These are phyloP conservation scores for Cymbopogon citratus DNA, from an alignment of 176 grass and related monocot species.

Conservation along the genomic window DNA sequence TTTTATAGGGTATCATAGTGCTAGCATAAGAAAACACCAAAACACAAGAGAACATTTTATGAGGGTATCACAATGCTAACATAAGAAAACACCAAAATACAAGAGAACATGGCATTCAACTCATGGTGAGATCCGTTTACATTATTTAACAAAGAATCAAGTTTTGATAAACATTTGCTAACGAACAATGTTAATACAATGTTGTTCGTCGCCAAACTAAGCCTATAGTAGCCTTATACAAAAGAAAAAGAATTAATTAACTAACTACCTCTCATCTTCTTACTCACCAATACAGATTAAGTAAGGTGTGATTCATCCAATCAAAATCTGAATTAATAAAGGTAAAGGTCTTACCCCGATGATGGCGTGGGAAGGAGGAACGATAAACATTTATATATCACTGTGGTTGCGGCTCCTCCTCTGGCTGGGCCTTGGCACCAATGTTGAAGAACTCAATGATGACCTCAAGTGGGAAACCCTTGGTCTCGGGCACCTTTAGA, in stretches of 20 bases:
- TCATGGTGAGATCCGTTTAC: neutral
- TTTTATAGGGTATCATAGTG: neutral
- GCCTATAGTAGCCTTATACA: neutral
- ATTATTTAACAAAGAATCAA: neutral
- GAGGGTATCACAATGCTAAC: too few species aligned
- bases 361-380: neutral
- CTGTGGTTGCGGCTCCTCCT: neutral
- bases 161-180: neutral
- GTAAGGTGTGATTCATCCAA: neutral
- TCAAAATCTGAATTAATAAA: neutral
- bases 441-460: constrained; percentile 87
- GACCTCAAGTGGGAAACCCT: constrained; percentile 76
- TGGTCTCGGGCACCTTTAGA: constrained; percentile 80
- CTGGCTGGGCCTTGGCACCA: constrained; percentile 24
- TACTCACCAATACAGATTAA: neutral
- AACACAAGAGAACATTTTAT: neutral
- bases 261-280: neutral
- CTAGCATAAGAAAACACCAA: too few species aligned
- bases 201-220: neutral
- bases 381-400: neutral
- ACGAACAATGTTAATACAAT: neutral
- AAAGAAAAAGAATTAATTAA: neutral
- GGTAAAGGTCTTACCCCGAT: neutral
- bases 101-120: neutral
- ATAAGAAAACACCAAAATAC: too few species aligned